A percentile compares a stretch with the other conserved stretches of the same genome.
Conservation (phyloP, 2,329 filamentous ascomycete species). For the Ophiostoma triangulosporum region DNA sequence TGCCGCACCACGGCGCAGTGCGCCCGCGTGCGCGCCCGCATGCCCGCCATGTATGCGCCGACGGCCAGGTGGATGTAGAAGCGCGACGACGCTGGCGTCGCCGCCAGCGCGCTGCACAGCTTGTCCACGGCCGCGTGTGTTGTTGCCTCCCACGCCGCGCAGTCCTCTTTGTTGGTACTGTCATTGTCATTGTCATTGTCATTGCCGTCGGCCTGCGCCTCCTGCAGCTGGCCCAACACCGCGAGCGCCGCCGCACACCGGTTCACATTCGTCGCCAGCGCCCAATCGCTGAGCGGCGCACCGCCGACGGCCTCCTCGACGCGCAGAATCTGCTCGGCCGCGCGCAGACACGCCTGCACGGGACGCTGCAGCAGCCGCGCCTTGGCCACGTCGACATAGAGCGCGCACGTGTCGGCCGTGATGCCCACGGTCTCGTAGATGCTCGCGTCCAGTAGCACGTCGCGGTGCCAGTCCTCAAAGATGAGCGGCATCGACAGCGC, state of each 20-base stretch:
- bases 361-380: constrained; percentile 9
- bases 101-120: constrained; percentile 22
- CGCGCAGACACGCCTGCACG: constrained; percentile 14
- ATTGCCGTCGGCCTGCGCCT: no score
- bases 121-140: constrained; percentile 21
- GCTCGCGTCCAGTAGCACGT: constrained; percentile 19
- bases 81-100: constrained; percentile 20
- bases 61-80: constrained; percentile 28
- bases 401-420: constrained; percentile 23
- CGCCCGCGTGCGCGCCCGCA: constrained; percentile 19
- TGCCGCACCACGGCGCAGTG: constrained; percentile 24
- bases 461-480: constrained; percentile 29
- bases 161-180: no score
- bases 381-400: constrained; percentile 23
- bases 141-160: constrained; percentile 7
- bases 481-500: constrained; percentile 16
- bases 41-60: constrained; percentile 24
- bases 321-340: constrained; percentile 18
- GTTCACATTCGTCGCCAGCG: constrained; percentile 19
- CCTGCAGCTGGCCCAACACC: constrained; percentile 11
- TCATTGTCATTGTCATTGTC: no score
- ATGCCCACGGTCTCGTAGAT: constrained; percentile 27
- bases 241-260: constrained; percentile 25
- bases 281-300: constrained; percentile 10
- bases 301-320: constrained; percentile 1